Evolutionary conservation across 768 basidiomycete genomes (phyloP).

Genomic region (Mycena crocata): DNA sequence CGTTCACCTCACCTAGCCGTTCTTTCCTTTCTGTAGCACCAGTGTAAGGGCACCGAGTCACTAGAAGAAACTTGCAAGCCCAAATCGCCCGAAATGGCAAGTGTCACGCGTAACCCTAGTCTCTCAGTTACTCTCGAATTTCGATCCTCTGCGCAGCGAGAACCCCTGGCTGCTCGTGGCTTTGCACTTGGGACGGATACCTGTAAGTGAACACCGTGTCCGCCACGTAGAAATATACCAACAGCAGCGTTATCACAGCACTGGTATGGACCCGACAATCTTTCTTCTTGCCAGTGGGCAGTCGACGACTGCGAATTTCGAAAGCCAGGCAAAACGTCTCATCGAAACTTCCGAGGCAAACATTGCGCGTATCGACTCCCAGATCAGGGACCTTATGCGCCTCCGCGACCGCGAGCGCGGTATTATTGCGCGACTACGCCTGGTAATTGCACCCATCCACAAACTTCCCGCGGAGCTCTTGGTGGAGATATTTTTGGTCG

Average conservation of each 20-base stretch:
- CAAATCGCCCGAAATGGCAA: neutral
- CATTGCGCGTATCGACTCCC: conserved; percentile 20
- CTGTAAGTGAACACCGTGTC: too few species aligned
- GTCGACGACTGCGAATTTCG: neutral
- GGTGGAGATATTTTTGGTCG: conserved; percentile 10
- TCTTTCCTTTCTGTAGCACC: conserved; percentile 7
- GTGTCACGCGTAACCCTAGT: neutral
- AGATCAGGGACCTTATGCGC: conserved; percentile 18
- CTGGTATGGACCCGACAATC: neutral
- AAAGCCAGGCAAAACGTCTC: neutral
- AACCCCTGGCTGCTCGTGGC: neutral
- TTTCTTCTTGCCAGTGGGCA: neutral
- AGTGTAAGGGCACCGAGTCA: neutral
- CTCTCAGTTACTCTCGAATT: neutral
- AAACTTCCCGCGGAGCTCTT: conserved; percentile 25
- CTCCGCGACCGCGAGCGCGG: conserved; percentile 26
- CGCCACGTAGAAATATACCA: too few species aligned
- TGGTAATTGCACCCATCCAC: conserved; percentile 17
- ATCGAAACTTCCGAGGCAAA: conserved; percentile 14
- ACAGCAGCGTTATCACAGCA: neutral
- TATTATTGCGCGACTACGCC: conserved; percentile 3
- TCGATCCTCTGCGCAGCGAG: neutral
- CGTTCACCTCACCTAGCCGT: conserved; percentile 10
- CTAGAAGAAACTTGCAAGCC: neutral
- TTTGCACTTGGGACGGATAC: neutral